Conservation (phyloP, 2,329 filamentous ascomycete species). For the Clarireedia monteithiana region DNA sequence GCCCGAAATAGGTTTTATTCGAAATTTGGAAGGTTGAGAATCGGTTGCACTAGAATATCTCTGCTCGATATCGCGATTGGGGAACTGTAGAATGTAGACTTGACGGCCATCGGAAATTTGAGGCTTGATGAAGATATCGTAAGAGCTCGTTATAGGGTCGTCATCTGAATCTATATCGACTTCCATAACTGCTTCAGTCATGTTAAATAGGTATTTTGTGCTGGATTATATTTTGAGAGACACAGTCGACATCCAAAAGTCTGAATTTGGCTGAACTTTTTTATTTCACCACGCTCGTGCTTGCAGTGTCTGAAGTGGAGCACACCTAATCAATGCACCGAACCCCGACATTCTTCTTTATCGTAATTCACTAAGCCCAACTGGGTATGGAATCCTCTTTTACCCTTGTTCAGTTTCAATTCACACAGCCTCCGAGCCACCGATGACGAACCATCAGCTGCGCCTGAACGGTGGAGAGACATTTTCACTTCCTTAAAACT, state of each 20-base stretch:
- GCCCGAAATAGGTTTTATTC: conserved; percentile 73
- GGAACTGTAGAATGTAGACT: conserved; percentile 82
- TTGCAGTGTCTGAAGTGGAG: background rate
- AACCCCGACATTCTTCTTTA: background rate
- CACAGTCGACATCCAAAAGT: background rate
- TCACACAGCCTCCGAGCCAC: background rate
- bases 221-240: background rate
- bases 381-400: background rate
- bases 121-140: conserved; percentile 82
- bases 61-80: conserved; percentile 58
- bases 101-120: conserved; percentile 52
- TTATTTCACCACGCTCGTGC: background rate
- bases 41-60: conserved; percentile 49
- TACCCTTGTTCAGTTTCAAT: too few species aligned
- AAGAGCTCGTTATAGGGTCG: conserved; percentile 66
- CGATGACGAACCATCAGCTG: background rate
- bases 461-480: background rate
- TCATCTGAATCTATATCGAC: conserved; percentile 20
- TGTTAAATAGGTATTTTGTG: background rate
- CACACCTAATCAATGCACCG: background rate
- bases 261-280: background rate
- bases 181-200: conserved; percentile 2
- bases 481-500: background rate
- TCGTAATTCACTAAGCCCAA: background rate
- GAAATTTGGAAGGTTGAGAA: conserved; percentile 61